Conservation (phyloP, 2,329 filamentous ascomycete species). For the Colletotrichum eremochloae region DNA sequence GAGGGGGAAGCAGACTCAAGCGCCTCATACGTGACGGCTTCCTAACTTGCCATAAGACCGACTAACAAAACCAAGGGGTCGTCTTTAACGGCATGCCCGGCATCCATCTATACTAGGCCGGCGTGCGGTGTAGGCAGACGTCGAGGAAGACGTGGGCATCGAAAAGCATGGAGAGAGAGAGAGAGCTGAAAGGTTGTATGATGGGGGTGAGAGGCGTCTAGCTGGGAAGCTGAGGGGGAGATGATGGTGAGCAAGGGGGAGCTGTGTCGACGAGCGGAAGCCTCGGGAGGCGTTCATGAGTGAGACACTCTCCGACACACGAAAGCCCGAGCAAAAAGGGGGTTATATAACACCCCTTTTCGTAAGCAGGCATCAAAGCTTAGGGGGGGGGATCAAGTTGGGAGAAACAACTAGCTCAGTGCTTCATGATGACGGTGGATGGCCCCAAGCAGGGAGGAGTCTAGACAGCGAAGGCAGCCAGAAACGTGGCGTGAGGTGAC, state of each 20-base stretch:
- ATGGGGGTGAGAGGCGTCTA: not conserved
- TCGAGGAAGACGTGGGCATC: not conserved
- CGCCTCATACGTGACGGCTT: not conserved
- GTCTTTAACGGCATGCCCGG: not conserved
- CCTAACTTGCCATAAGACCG: not conserved
- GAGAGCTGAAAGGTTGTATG: not conserved
- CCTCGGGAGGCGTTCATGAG: not conserved
- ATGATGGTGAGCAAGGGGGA: not conserved
- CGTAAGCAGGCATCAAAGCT: not conserved
- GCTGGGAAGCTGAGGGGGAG: not conserved
- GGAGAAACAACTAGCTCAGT: not conserved
- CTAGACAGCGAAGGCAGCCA: not conserved
- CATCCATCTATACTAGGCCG: too few relatives aligned
- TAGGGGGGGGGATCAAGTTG: not conserved
- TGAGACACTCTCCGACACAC: not conserved
- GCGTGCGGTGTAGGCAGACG: not conserved
- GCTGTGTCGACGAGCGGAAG: not conserved
- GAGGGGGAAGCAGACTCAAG: too few relatives aligned
- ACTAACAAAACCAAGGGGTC: too few relatives aligned
- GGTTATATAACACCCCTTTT: not conserved
- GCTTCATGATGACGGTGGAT: not conserved
- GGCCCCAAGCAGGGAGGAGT: not conserved
- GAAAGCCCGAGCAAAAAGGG: not conserved
- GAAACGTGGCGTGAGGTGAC: not conserved
- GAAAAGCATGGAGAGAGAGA: too few relatives aligned